Conservation (phyloP, 2,329 filamentous ascomycete species). For the Coniochaeta sp. region DNA sequence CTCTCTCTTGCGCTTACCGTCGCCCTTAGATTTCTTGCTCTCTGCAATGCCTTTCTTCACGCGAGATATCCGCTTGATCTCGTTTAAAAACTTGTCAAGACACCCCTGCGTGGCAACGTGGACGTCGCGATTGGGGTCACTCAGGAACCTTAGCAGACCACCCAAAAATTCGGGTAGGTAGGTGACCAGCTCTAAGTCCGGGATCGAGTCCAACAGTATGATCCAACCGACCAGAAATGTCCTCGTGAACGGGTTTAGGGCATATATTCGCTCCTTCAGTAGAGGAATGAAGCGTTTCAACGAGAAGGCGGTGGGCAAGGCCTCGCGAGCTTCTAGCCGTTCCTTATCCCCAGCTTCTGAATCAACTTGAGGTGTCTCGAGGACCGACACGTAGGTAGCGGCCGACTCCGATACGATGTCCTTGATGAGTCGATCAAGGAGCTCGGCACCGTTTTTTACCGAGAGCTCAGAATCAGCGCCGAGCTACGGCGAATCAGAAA, state of each 20-base stretch:
- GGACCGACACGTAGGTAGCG: constrained; percentile 85
- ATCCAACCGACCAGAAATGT: constrained; percentile 97
- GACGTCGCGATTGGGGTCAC: constrained; percentile 88
- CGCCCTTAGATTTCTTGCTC: constrained; percentile 65
- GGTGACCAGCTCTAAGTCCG: constrained; percentile 88
- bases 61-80: constrained; percentile 90
- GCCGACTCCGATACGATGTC: constrained; percentile 95
- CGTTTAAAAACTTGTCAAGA: constrained; percentile 80
- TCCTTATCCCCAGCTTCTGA: constrained; percentile 36
- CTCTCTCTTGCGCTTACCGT: constrained; percentile 62
- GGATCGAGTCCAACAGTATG: constrained; percentile 88
- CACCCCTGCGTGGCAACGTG: constrained; percentile 85
- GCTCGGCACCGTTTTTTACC: constrained; percentile 95
- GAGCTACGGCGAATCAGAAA: constrained; percentile 49
- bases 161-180: constrained; percentile 88
- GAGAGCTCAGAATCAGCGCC: constrained; percentile 93
- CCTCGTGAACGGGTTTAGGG: constrained; percentile 88
- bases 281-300: constrained; percentile 86
- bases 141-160: constrained; percentile 84
- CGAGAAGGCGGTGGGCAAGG: constrained; percentile 81
- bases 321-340: constrained; percentile 31
- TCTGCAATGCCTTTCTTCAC: constrained; percentile 90
- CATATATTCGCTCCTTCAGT: constrained; percentile 87
- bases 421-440: constrained; percentile 89
- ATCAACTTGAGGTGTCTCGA: constrained; percentile 52